Evolutionary conservation across 805 yeast genomes (phyloP), one percentile per base, ranked within the genome.

Genomic region (Wickerhamiella sergipiensis): DNA sequence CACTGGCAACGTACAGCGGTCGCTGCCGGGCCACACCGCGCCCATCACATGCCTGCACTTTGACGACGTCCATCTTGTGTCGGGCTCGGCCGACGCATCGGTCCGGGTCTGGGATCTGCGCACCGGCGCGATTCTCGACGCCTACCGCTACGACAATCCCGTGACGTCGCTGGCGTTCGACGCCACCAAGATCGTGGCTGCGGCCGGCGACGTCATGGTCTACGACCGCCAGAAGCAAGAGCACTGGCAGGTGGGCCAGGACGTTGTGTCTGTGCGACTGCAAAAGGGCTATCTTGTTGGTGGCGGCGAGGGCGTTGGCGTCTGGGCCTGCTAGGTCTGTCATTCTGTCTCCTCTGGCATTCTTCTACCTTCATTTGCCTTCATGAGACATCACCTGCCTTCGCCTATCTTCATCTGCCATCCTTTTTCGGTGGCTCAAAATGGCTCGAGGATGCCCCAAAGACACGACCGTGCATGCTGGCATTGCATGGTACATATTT

Each of bases 91-190:
- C 8, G 89, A 83, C 59, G 67, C 83, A 47, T 76, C 81, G 21
- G 71, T 82, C 2, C 70, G 86, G 50, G 71, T 80, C 12, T 83
- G 90, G 90, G 90, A 83, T 62, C 65, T 83, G 43, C 69, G 90
- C 55, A 79, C 78, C 0, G 88, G 89, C 13, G 70, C 76, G 1
- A 71, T 82, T 13, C 64, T 72, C 39, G 81, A 80, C 58, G 78
- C 82, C 1, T 78, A 78, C 64, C 78, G 81, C 1, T 80, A 79
- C 56, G 80, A 78, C 44, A 62, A 73, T 1, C 77, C 82, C 1
- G 74, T 82, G 19, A 62, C 72, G 2, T 68, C 79, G 8, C 60
- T 83, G 45, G 80, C 78, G 55, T 80, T 83, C 61, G 88, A 82
- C 58, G 60, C 71, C 6, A 63, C 76, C 45, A 70, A 77, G 52